Conservation (phyloP, 805 yeast species). For the Saccharomycopsis fermentans region DNA sequence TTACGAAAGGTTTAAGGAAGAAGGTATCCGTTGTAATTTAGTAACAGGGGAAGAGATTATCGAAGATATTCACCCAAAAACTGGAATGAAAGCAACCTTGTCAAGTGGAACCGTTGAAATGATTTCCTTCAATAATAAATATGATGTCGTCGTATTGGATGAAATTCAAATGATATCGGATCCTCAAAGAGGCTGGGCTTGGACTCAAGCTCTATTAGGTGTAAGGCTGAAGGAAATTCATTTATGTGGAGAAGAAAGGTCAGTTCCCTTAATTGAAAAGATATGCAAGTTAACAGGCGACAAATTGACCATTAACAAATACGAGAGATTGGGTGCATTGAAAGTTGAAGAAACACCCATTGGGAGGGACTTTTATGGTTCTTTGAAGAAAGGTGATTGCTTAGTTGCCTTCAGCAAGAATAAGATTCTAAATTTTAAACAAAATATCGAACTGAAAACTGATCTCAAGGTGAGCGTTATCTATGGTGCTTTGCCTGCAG, state of each 20-base stretch:
- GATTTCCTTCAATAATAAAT: slow-evolving; percentile 57
- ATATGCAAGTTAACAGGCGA: slow-evolving; percentile 71
- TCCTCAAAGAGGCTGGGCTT: slow-evolving; percentile 73
- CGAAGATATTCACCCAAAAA: slow-evolving; percentile 47
- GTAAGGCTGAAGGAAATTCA: slow-evolving; percentile 79
- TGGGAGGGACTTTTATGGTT: slow-evolving; percentile 25
- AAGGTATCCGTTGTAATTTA: slow-evolving; percentile 66
- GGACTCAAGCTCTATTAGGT: slow-evolving; percentile 88
- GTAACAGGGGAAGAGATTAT: slow-evolving; percentile 94
- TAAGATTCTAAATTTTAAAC: slow-evolving; percentile 57
- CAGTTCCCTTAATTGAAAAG: slow-evolving; percentile 54
- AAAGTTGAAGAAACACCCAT: slow-evolving; percentile 35
- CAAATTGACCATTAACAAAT: slow-evolving; percentile 55
- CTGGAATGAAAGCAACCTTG: slow-evolving; percentile 63
- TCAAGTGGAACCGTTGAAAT: slow-evolving; percentile 91
- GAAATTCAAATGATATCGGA: slow-evolving; percentile 95
- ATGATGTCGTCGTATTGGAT: slow-evolving; percentile 87
- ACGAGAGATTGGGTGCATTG: slow-evolving; percentile 67
- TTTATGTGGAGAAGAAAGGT: slow-evolving; percentile 86
- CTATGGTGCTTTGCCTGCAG: slow-evolving; percentile 95
- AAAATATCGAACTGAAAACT: slow-evolving; percentile 55
- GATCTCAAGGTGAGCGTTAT: slow-evolving; percentile 71
- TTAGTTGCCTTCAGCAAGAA: slow-evolving; percentile 77
- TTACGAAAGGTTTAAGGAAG: slow-evolving; percentile 64
- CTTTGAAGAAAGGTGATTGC: slow-evolving; percentile 69